Evolutionary conservation across 768 basidiomycete species (phyloP), one percentile per base, ranked within the genome.

Genomic region (Tricholoma flavovirens): DNA sequence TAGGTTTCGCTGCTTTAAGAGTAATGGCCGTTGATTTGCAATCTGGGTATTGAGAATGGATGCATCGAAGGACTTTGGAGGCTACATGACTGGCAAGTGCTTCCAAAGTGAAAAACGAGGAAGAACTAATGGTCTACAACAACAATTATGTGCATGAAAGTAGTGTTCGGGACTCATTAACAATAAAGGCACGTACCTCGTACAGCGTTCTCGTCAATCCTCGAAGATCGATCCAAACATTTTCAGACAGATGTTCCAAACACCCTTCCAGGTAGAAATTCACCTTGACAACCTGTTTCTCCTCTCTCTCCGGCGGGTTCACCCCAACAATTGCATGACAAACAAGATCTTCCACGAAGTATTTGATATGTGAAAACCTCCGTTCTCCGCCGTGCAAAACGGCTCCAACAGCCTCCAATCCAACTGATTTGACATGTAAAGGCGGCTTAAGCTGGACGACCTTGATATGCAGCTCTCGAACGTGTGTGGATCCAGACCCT

Each of bases 1-100:
- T 79, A 10, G 88, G 87, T 66, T 94, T 94, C 6, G 83, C 79
- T 7, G 82, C 75, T n/a, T 77, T 75, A 22, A 92, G 75, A 0
- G 76, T 78, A 9, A 87, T 74, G 9, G 62, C 62, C 7, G 69
- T 70, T 26, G 59, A 21, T 15, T 15, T 30, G 10, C 14, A 19
- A 29, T 49, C 52, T 12, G 53, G 58, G 51, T 40, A 53, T 50
- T 56, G 53, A 10, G 54, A 63, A 10, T 56, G 57, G 4, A 66
- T 48, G 12, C n/a, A 66, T 58, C 19, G 67, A 56, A 14, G 89
- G 73, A 1, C 79, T 70, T 38, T 76, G 71, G 10, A 71, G 66
- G 87, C 81, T 17, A 85, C 73, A 15, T 71, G 71, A 5, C 86
- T 82, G 4, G 80, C 77, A n/a, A 92, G 71, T 1, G 87, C 81